A percentile compares a stretch with the other conserved stretches of the same genome.
These are phyloP conservation scores for Astrothelium subdiscretum DNA, from an alignment of 495 filamentous ascomycete species.

Conservation along the genomic window DNA sequence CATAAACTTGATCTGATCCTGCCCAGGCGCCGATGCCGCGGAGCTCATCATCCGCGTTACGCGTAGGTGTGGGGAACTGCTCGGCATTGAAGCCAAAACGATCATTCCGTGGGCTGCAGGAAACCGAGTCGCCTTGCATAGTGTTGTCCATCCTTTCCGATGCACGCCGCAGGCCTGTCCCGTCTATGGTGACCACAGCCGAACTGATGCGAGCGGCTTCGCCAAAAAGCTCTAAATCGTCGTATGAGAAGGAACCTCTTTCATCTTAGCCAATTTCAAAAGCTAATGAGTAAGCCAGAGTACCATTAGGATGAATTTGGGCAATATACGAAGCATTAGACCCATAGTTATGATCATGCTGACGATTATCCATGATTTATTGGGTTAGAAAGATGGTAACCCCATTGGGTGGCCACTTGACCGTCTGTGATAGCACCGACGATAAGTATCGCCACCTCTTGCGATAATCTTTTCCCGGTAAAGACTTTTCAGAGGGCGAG, in stretches of 20 bases:
- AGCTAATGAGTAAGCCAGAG: not conserved
- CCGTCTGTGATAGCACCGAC: not conserved
- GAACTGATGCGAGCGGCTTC: not conserved
- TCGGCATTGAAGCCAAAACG: not conserved
- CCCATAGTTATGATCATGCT: not conserved
- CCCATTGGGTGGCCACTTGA: not conserved
- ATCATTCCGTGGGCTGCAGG: not conserved
- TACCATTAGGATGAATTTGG: not conserved
- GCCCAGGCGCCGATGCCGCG: not conserved
- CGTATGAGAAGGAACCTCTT: not conserved
- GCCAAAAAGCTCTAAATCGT: not conserved
- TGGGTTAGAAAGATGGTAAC: not conserved
- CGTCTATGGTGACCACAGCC: not conserved
- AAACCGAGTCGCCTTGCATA: not conserved
- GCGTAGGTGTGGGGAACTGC: not conserved
- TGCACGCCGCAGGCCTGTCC: not conserved
- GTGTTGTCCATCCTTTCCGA: not conserved
- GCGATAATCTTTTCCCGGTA: not conserved
- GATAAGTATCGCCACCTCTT: not conserved
- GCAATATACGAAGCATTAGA: not conserved
- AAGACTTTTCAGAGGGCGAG: not conserved
- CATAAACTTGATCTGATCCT: not conserved
- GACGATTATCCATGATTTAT: not conserved
- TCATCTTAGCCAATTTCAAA: not conserved
- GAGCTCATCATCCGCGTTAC: not conserved